Evolutionary conservation across 1,284 basidiomycete genomes (phyloP).

Genomic region (Trichosporon faecale): DNA sequence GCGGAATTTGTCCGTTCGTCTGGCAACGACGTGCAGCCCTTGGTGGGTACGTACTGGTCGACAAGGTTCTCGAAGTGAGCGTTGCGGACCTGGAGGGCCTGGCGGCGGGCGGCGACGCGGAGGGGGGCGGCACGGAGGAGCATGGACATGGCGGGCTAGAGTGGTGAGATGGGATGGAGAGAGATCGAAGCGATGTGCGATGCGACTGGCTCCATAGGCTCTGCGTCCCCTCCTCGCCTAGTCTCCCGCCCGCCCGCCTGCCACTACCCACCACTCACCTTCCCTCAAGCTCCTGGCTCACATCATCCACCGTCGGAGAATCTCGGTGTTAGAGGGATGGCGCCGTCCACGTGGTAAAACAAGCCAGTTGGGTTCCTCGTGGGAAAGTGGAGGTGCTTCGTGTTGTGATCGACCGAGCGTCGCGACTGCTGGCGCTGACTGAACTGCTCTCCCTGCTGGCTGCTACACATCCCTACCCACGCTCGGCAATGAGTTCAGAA

Average conservation of each 20-base stretch:
- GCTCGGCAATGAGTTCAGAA: neutral
- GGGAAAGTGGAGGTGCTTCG: neutral
- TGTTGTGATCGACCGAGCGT: slow-evolving; percentile 6
- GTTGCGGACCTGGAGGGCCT: slow-evolving; percentile 19
- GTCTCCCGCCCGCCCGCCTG: neutral
- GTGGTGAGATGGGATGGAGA: slow-evolving; percentile 3
- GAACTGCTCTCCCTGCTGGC: neutral
- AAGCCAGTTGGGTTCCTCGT: neutral
- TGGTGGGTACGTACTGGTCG: slow-evolving; percentile 22
- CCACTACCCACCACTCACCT: neutral
- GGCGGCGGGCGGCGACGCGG: slow-evolving; percentile 22
- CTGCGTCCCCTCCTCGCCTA: neutral
- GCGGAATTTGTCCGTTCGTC: neutral
- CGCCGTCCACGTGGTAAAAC: neutral
- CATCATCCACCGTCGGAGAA: slow-evolving; percentile 5
- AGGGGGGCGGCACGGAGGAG: slow-evolving; percentile 22
- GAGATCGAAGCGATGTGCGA: neutral
- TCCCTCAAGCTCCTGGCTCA: neutral
- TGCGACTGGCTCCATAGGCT: slow-evolving; percentile 2
- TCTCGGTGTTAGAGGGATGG: slow-evolving; percentile 5
- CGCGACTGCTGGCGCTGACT: neutral
- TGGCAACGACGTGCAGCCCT: neutral
- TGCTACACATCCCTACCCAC: neutral
- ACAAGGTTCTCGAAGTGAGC: slow-evolving; percentile 26
- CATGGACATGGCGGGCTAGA: slow-evolving; percentile 21